Percentiles rank a stretch among this genome's conserved stretches.
These are phyloP conservation scores for Ormosia emarginata DNA, from an alignment of 306 rosid species.

Conservation along the genomic window DNA sequence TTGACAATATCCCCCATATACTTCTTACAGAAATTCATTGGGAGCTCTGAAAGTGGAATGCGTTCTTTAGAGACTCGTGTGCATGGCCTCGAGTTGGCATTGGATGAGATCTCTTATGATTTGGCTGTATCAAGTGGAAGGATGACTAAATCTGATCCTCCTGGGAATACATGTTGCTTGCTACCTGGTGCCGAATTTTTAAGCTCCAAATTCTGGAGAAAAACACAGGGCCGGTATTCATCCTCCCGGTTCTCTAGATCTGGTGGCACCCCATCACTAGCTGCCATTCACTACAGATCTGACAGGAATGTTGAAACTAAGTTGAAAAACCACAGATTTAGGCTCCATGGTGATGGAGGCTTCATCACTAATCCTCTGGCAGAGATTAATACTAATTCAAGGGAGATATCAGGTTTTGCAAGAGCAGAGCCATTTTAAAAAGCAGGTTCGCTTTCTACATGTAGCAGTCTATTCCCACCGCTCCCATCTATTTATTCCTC, in stretches of 20 bases:
- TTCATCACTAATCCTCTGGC: constrained; percentile 88
- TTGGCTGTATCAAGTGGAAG: constrained; percentile 87
- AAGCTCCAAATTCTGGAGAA: constrained; percentile 86
- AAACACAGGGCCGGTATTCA: constrained; percentile 53
- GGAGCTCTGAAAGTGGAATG: constrained; percentile 93
- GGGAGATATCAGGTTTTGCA: constrained; percentile 20
- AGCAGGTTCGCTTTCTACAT: constrained; percentile 28
- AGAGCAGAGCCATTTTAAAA: constrained; percentile 24
- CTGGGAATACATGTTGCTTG: constrained; percentile 60
- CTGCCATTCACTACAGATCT: constrained; percentile 37
- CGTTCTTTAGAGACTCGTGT: constrained; percentile 92
- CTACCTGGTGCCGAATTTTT: constrained; percentile 78
- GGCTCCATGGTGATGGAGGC: constrained; percentile 49
- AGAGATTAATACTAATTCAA: constrained; percentile 45
- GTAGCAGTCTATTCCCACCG: no score
- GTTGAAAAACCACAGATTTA: constrained; percentile 43
- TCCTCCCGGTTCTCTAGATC: constrained; percentile 49
- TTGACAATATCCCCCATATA: constrained; percentile 6
- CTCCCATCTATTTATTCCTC: not conserved
- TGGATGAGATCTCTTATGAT: constrained; percentile 93
- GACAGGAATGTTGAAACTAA: constrained; percentile 41
- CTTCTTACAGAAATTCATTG: constrained; percentile 70
- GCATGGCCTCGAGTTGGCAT: constrained; percentile 86
- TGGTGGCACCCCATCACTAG: constrained; percentile 37
- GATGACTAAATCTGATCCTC: constrained; percentile 46